These are phyloP conservation scores for Ustilago vetiveriae DNA, from an alignment of 1,284 basidiomycete genomes.

Conservation along the genomic window DNA sequence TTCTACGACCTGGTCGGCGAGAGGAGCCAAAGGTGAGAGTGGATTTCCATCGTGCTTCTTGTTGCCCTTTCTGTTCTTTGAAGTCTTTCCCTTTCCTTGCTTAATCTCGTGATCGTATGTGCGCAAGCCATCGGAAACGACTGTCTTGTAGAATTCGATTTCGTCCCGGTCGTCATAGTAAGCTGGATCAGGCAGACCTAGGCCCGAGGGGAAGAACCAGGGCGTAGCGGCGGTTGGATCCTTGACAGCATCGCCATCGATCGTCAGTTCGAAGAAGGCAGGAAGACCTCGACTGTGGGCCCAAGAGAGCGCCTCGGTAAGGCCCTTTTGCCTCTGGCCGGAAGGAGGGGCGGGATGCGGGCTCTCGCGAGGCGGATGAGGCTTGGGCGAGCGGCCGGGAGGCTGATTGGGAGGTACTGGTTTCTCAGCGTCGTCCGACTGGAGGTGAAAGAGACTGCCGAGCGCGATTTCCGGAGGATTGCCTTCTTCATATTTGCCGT, in stretches of 20 bases:
- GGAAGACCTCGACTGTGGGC: conserved; percentile 78
- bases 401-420: conserved; percentile 52
- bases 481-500: conserved; percentile 69
- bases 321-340: conserved; percentile 70
- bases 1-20: conserved; percentile 79
- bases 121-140: conserved; percentile 76
- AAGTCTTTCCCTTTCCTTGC: conserved; percentile 17
- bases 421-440: conserved; percentile 69
- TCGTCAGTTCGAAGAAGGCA: conserved; percentile 78
- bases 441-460: conserved; percentile 73
- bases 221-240: conserved; percentile 87
- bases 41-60: conserved; percentile 68
- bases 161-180: conserved; percentile 86
- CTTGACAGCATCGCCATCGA: conserved; percentile 89
- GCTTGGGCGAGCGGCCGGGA: conserved; percentile 49
- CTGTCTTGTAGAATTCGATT: conserved; percentile 76
- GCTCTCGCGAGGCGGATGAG: conserved; percentile 47
- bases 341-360: conserved; percentile 48
- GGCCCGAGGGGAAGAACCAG: conserved; percentile 82
- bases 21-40: conserved; percentile 70
- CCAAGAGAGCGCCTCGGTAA: conserved; percentile 82
- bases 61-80: conserved; percentile 70
- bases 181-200: conserved; percentile 92
- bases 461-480: conserved; percentile 71
- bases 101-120: conserved; percentile 71